Base-by-base conservation (phyloP, 1,139 yeast species). In the Lodderomyces metapsilosis region DNA sequence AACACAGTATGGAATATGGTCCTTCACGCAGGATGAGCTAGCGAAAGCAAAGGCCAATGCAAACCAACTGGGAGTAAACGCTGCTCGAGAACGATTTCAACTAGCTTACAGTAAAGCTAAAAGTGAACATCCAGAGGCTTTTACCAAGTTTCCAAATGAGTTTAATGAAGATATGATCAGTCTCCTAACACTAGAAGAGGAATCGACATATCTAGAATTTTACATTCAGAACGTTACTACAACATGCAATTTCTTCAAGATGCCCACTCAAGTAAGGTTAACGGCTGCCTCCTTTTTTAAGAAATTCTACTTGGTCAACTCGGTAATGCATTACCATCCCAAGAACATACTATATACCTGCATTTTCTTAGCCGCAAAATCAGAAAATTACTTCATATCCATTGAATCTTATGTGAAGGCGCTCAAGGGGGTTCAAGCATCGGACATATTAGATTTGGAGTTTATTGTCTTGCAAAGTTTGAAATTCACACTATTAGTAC, bases 271-370 rank as follows among this genome's bases (percentile, higher is more conserved):
- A 49, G 77, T 71, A 5, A 63, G 75, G 58, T 92, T 96, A 7
- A 88, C 98, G 0, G 95, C 98, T 0, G 78, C 88, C 2, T 76
- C 88, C 11, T 92, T 85, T 57, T 78, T 94, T 57, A 80, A 83
- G 56, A 82, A 84, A 57, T 94, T 92, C 60, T 94, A 84, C 57
- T 70, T 92, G 34, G 74, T 74, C 22, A 80, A 88, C 55, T 82
- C 92, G 18, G 91, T 86, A 24, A 82, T 88, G 89, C 89, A 88
- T 51, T 79, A 77, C 55, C 94, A 88, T 52, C 98, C 98, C 9
- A 88, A 88, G 56, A 78, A 82, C 49, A 74, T 92, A 32, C 71
- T 92, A 56, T 81, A 82, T 49, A 89, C 98, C 0, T 85, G 96
- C 49, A 78, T 92, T 11, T 92, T 91, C 59, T 68, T 92, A 33